These are phyloP conservation scores for Aspergillus puulaauensis DNA, from an alignment of 2,329 filamentous ascomycete species.

Conservation along the genomic window DNA sequence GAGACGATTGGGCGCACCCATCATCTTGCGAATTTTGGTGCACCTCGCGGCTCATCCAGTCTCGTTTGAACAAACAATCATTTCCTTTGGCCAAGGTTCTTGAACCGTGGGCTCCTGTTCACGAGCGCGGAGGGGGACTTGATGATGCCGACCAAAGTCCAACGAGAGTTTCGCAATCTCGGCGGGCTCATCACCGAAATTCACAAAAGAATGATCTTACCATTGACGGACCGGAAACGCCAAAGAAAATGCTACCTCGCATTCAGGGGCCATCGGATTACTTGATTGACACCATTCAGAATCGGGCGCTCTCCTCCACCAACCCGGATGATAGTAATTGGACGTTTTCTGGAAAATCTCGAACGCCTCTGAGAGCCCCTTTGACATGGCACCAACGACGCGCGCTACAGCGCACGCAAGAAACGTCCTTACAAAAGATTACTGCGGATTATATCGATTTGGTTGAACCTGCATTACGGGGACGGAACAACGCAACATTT, in stretches of 20 bases:
- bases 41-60: slow-evolving; percentile 11
- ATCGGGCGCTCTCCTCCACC: slow-evolving; percentile 17
- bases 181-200: neutral
- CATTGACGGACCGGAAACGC: neutral
- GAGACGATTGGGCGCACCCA: slow-evolving; percentile 6
- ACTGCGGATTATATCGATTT: slow-evolving; percentile 39
- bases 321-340: slow-evolving; percentile 4
- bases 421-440: slow-evolving; percentile 34
- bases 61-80: slow-evolving; percentile 15
- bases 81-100: neutral
- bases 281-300: slow-evolving; percentile 29
- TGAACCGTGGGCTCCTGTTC: neutral
- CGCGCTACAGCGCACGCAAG: slow-evolving; percentile 12
- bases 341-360: slow-evolving; percentile 2
- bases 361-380: slow-evolving; percentile 9
- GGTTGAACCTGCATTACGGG: slow-evolving; percentile 31
- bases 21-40: slow-evolving; percentile 14
- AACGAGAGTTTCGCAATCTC: neutral
- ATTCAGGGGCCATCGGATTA: slow-evolving; percentile 31
- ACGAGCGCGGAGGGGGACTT: neutral
- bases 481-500: neutral
- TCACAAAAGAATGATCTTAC: neutral
- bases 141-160: neutral
- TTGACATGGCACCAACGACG: slow-evolving; percentile 11
- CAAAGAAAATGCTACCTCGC: neutral